phyloP scores from a whole-genome alignment of 352 stramenopile genomes.

The Phytophthora fragariae region DNA sequence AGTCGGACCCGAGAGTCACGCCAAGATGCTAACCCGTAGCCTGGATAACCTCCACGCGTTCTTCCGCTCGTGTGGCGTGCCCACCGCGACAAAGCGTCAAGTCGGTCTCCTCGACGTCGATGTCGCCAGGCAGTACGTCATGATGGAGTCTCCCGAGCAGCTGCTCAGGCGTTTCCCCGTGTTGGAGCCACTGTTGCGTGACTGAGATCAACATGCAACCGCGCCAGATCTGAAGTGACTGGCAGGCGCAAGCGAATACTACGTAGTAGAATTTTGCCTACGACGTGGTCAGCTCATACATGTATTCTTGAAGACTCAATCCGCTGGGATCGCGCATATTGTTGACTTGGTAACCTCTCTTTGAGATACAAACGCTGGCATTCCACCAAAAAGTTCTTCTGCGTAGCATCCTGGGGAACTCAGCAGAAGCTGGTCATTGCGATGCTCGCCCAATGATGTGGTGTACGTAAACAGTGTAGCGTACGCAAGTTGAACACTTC shows the following conservation, averaged over 20 bases:
- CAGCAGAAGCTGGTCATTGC: too few species aligned
- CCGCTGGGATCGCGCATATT: too few species aligned
- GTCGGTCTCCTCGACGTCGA: conserved; percentile 24
- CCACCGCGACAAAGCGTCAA: conserved; percentile 43
- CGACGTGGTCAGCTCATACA: conserved; percentile 19
- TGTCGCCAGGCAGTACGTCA: conserved; percentile 38
- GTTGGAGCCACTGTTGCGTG: conserved; percentile 35
- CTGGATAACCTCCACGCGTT: conserved; percentile 72
- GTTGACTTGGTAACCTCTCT: too few species aligned
- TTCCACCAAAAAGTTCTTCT: too few species aligned
- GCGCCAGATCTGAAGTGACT: too few species aligned
- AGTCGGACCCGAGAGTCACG: conserved; percentile 57
- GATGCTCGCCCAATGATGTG: too few species aligned
- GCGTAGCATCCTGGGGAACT: too few species aligned
- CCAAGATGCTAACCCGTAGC: conserved; percentile 67
- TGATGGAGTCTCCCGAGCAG: conserved; percentile 31
- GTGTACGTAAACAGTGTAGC: too few species aligned
- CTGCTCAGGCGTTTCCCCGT: conserved; percentile 45
- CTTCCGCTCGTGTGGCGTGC: conserved; percentile 59
- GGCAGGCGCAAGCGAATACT: not conserved
- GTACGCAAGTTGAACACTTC: too few species aligned
- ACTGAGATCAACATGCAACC: conserved; percentile 15
- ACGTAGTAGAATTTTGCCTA: not conserved
- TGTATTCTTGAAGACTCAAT: not conserved
- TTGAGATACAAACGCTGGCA: too few species aligned